These are phyloP conservation scores for Panus rudis DNA, from an alignment of 768 basidiomycete genomes.

Conservation along the genomic window DNA sequence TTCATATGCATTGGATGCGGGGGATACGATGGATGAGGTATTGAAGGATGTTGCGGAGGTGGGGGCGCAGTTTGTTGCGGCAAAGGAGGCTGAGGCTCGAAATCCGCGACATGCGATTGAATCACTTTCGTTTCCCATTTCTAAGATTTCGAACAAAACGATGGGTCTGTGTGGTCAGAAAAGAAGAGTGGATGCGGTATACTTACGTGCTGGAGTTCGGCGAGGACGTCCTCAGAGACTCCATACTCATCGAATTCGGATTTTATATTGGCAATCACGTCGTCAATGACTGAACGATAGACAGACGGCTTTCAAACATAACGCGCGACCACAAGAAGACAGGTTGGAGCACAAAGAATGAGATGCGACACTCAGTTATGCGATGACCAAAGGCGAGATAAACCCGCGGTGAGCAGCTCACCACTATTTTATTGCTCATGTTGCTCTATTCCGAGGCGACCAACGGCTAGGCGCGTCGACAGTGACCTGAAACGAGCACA, in stretches of 20 bases:
- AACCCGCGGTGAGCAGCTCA: conserved; percentile 68
- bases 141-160: conserved; percentile 35
- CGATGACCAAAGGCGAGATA: conserved; percentile 41
- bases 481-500: conserved; percentile 22
- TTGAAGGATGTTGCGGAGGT: conserved; percentile 17
- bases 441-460: conserved; percentile 22
- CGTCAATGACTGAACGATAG: conserved; percentile 94
- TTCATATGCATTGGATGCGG: conserved; percentile 49
- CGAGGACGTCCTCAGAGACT: conserved; percentile 81
- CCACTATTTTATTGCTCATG: conserved; percentile 99
- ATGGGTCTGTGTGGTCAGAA: conserved; percentile 7
- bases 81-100: conserved; percentile 50
- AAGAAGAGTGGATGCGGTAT: conserved; percentile 11
- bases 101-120: conserved; percentile 92
- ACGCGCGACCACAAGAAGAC: conserved; percentile 11
- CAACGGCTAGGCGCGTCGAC: too few relatives aligned
- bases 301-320: conserved; percentile 68
- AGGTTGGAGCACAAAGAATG: conserved; percentile 4
- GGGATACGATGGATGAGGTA: conserved; percentile 30
- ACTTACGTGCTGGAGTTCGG: conserved; percentile 84
- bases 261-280: conserved; percentile 83
- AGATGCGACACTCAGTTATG: conserved; percentile 12
- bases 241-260: conserved; percentile 97
- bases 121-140: conserved; percentile 97
- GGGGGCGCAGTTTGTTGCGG: conserved; percentile 42